A percentile compares a stretch with the other conserved stretches of the same genome.
Evolutionary conservation across 208 protist species (phyloP).

Genomic region (Leptomonas seymouri): DNA sequence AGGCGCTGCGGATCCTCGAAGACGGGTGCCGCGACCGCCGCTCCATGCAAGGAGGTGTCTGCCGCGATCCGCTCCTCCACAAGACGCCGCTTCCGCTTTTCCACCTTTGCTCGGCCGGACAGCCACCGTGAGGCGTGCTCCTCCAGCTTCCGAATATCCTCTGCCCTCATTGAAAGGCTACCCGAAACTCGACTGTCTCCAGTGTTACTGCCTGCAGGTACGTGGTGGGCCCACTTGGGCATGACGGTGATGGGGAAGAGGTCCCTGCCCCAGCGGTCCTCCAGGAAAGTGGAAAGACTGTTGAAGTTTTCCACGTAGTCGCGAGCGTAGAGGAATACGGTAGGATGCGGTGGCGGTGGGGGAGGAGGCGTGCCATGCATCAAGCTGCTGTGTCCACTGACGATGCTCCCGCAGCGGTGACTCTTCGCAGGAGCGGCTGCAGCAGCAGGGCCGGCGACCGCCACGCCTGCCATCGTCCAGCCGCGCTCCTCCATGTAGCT

Average conservation of each 20-base stretch:
- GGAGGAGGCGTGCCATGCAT: not conserved
- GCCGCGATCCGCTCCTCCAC: constrained; percentile 7
- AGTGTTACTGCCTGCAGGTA: not conserved
- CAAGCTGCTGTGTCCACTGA: not conserved
- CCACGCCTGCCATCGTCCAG: constrained; percentile 11
- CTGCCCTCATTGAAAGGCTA: not conserved
- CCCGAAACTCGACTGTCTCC: not conserved
- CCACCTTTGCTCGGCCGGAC: constrained; percentile 11
- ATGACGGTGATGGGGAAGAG: constrained; percentile 22
- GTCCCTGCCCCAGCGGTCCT: constrained; percentile 33
- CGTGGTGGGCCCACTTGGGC: constrained; percentile 25
- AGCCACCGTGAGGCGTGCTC: constrained; percentile 24
- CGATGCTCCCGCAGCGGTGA: not conserved
- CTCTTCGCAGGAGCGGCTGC: not conserved
- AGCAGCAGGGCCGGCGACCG: not conserved
- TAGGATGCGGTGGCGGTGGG: constrained; percentile 11
- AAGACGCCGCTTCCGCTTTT: constrained; percentile 23
- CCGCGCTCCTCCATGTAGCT: constrained; percentile 14
- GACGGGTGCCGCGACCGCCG: constrained; percentile 6
- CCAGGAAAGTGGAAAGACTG: constrained; percentile 11
- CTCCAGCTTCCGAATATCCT: constrained; percentile 17
- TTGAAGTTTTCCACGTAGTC: constrained; percentile 29
- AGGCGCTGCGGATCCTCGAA: constrained; percentile 12
- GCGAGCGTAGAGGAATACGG: constrained; percentile 34
- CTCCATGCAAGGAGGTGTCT: not conserved